A percentile compares a stretch with the other conserved stretches of the same genome.
phyloP scores from a whole-genome alignment of 2,329 filamentous ascomycete species.

The Exophiala calicioides region DNA sequence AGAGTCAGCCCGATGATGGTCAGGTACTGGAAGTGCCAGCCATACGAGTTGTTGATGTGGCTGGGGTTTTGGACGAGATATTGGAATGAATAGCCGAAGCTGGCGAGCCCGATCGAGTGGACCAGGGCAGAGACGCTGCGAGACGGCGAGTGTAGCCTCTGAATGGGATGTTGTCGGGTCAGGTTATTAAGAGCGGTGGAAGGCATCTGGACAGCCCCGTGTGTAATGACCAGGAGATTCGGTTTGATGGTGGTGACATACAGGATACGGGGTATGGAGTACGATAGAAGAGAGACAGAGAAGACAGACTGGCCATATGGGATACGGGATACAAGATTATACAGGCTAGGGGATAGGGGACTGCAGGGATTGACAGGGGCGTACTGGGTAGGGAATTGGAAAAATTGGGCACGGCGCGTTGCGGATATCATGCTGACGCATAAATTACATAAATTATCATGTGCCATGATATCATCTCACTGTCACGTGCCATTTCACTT shows the following conservation, averaged over 20 bases:
- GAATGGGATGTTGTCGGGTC: conserved; percentile 43
- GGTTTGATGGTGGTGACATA: not conserved
- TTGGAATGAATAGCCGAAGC: conserved; percentile 48
- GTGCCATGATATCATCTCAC: too few species aligned
- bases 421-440: too few species aligned
- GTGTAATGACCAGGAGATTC: not conserved
- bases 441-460: too few species aligned
- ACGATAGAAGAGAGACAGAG: too few species aligned
- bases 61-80: conserved; percentile 48
- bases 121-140: conserved; percentile 45
- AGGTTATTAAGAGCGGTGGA: conserved; percentile 21
- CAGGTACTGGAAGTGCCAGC: conserved; percentile 67
- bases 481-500: too few species aligned
- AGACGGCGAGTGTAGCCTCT: conserved; percentile 46
- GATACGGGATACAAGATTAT: too few species aligned
- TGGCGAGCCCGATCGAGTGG: conserved; percentile 43
- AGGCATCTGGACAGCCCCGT: not conserved
- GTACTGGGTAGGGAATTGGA: too few species aligned
- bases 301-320: conserved; percentile 11
- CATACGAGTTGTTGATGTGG: conserved; percentile 58
- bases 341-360: too few species aligned
- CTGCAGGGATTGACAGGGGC: too few species aligned
- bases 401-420: too few species aligned
- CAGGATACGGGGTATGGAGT: not conserved
- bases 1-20: conserved; percentile 63